Base-by-base conservation (phyloP, 2,329 filamentous ascomycete genomes). In the Periglandula ipomoeae region DNA sequence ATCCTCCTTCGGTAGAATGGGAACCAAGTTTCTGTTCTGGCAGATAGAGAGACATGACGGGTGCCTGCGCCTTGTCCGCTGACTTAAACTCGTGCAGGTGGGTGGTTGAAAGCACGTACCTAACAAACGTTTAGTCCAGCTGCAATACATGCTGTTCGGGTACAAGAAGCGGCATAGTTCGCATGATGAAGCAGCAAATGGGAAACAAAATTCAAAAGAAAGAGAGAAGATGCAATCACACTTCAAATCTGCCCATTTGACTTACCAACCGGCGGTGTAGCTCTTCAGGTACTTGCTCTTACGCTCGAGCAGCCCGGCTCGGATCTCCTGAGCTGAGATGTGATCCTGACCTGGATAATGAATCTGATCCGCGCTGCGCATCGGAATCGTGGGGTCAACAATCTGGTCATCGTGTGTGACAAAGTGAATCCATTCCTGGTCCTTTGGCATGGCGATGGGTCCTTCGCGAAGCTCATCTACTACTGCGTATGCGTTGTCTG, bases 271-370 rank as follows among this genome's bases (percentile, higher is more conserved):
- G 23, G 89, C 87, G 7, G 90, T 93, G 66, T 96, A 96, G 65
- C 90, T 96, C 73, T 96, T 97, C 53, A 98, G 72, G 61, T 97
- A 98, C 64, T 97, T 98, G 78, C 89, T 95, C 81, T 97, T 97
- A 56, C 93, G 85, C 72, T 98, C 93, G 32, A 98, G 73, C 68
- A 96, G 82, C 3, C 93, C 93, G 19, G 89, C 88, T 52, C 90
- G 79, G 47, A 98, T 87, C 66, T 97, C 91, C 52, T 87, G 63
- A 75, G 88, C 66, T 47, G 87, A 81, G 52, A 87, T 82, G 65
- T 95, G 87, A 58, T 95, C 80, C 62, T 88, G 89, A 38, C 93
- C 93, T 17, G 90, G 90, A 63, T 97, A 98, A 51, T 87, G 81
- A 56, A 98, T 94, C 53, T 87, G 85, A 59, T 94, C 81, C 19